Evolutionary conservation across 306 rosid genomes (phyloP), one percentile per base, ranked within the genome.

Genomic region (Lupinus albus): DNA sequence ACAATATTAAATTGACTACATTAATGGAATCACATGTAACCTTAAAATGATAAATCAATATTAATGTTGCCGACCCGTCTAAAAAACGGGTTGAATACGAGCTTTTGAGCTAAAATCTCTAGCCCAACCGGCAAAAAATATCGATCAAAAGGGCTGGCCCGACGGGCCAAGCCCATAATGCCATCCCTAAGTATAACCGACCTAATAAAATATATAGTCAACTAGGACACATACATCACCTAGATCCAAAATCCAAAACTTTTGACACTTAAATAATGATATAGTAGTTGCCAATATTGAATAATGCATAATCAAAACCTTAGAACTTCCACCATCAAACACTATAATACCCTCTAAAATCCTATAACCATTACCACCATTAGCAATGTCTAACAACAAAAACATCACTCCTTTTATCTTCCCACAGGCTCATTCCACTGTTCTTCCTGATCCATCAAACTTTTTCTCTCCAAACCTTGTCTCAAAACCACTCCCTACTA

Each of bases 401-500:
- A n/a, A 46, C 1, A 4, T 30, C n/a, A 28, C 51, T 6, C 76
- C 86, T 14, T 93, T 83, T 33, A 73, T 79, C n/a, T 93, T 93
- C 83, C 96, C 98, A 5, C 64, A 59, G 17, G 50, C 64, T 13
- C 64, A 88, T 0, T 88, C 98, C 69, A 68, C 91, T 20, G 82
- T 87, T 0, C 88, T 93, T 17, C 97, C 98, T 21, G 94, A 89
- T n/a, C 98, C 98, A n/a, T 87, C 97, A 4, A 74, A 36, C 1
- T 86, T 87, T 85, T 89, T 87, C 85, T 73, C 88, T 16, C 83
- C 71, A 20, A 76, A 65, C 42, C 89, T 93, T 33, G 76, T 88
- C 54, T 75, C 87, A 9, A 36, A 63, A 46, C 93, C 98, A 0
- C 93, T 89, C 9, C 96, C 98, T 5, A 93, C 98, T 0, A 89